These are phyloP conservation scores for Nothophoma quercina DNA, from an alignment of 2,329 filamentous ascomycete species.

Conservation along the genomic window DNA sequence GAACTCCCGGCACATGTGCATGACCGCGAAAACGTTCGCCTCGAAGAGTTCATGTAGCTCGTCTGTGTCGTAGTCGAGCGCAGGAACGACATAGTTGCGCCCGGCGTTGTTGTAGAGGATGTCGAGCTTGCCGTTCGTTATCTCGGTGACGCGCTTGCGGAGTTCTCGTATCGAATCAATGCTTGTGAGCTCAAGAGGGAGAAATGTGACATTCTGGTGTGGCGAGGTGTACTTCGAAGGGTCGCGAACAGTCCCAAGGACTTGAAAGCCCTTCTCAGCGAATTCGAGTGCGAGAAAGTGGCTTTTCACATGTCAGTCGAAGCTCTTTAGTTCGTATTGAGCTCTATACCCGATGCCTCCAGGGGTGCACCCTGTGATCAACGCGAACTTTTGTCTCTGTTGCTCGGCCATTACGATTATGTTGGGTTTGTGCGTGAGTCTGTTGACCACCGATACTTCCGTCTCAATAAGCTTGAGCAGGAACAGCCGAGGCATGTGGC, in stretches of 20 bases:
- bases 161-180: slow-evolving; percentile 58
- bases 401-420: slow-evolving; percentile 22
- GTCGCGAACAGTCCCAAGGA: slow-evolving; percentile 66
- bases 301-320: slow-evolving; percentile 6
- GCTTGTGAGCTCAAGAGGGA: slow-evolving; percentile 62
- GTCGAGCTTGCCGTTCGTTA: slow-evolving; percentile 60
- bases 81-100: slow-evolving; percentile 64
- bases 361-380: slow-evolving; percentile 57
- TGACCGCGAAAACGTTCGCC: slow-evolving; percentile 64
- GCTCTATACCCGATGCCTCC: slow-evolving; percentile 63
- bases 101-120: slow-evolving; percentile 67
- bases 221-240: slow-evolving; percentile 58
- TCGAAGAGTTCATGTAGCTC: slow-evolving; percentile 44
- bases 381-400: slow-evolving; percentile 36
- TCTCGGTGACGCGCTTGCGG: slow-evolving; percentile 54
- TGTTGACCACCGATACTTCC: neutral
- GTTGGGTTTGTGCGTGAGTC: neutral
- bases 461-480: neutral
- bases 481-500: too few relatives aligned
- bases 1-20: slow-evolving; percentile 65
- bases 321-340: neutral
- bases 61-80: slow-evolving; percentile 59
- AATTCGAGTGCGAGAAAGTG: slow-evolving; percentile 66
- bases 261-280: slow-evolving; percentile 58
- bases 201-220: slow-evolving; percentile 61